Percentiles rank a stretch among this genome's conserved stretches.
Conservation (phyloP, 2,329 filamentous ascomycete species). For the Exserohilum turcica region DNA sequence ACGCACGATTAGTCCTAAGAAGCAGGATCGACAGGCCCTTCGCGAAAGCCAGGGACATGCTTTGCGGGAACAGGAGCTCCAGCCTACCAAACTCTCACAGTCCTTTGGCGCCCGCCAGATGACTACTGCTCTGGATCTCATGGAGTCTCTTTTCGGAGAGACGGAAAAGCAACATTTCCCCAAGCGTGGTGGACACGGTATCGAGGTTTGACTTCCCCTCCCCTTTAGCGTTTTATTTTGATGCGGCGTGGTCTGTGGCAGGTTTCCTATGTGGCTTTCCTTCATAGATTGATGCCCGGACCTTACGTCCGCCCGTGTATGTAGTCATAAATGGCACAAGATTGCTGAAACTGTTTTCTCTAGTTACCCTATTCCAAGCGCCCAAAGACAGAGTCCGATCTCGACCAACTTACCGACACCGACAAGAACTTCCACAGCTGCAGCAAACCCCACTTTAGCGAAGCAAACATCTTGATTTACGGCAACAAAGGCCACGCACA, state of each 20-base stretch:
- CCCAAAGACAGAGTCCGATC: conserved; percentile 68
- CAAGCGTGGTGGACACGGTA: conserved; percentile 65
- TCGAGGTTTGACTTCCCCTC: conserved; percentile 81
- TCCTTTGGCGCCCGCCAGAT: conserved; percentile 63
- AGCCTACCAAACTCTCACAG: conserved; percentile 40
- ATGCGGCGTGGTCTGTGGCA: conserved; percentile 50
- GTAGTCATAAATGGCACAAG: conserved; percentile 51
- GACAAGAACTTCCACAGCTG: conserved; percentile 74
- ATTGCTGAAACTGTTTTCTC: conserved; percentile 48
- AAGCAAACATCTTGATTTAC: conserved; percentile 74
- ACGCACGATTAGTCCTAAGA: conserved; percentile 90
- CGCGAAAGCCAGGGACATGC: conserved; percentile 67
- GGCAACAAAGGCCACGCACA: conserved; percentile 53
- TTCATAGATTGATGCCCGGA: conserved; percentile 41
- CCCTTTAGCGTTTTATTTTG: conserved; percentile 37
- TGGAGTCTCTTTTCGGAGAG: conserved; percentile 89
- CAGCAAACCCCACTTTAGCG: conserved; percentile 80
- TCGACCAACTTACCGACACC: conserved; percentile 65
- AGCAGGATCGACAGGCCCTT: conserved; percentile 80
- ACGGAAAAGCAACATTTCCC: conserved; percentile 56
- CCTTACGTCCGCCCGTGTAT: conserved; percentile 46
- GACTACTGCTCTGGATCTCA: conserved; percentile 88
- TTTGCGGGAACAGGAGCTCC: conserved; percentile 55
- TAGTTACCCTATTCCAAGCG: conserved; percentile 89
- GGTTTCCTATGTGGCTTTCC: conserved; percentile 42